Evolutionary conservation across 805 yeast species (phyloP).

Genomic region (Candida patagonica): DNA sequence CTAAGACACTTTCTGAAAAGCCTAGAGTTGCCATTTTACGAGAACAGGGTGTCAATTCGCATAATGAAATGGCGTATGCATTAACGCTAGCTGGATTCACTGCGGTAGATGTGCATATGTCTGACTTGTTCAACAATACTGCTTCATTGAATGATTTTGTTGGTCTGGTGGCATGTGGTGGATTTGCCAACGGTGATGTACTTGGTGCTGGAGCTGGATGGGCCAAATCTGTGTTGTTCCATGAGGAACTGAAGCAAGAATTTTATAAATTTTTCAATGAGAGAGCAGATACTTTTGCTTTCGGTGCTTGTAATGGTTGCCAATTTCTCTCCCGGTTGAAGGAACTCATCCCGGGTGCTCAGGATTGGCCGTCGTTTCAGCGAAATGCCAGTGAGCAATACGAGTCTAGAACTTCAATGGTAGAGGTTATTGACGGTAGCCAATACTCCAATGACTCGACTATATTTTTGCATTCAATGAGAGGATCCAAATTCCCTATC

Average conservation of each 20-base stretch:
- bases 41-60: constrained; percentile 98
- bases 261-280: constrained; percentile 75
- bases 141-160: constrained; percentile 69
- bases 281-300: constrained; percentile 86
- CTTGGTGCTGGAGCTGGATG: constrained; percentile 98
- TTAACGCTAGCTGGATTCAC: constrained; percentile 93
- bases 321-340: constrained; percentile 87
- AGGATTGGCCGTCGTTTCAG: constrained; percentile 93
- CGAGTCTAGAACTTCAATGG: constrained; percentile 89
- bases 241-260: constrained; percentile 64
- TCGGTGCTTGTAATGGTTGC: constrained; percentile 98
- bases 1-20: constrained; percentile 23
- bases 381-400: constrained; percentile 88
- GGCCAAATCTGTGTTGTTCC: constrained; percentile 93
- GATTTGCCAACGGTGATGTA: constrained; percentile 97
- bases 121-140: constrained; percentile 71
- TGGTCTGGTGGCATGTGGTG: constrained; percentile 98
- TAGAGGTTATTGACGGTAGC: constrained; percentile 59
- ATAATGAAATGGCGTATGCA: constrained; percentile 97
- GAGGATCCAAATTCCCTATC: constrained; percentile 88
- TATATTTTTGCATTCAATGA: constrained; percentile 81
- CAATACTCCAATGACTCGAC: constrained; percentile 32
- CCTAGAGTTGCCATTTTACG: constrained; percentile 95
- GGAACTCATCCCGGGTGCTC: constrained; percentile 84
- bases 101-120: constrained; percentile 93